phyloP scores from a whole-genome alignment of 2,329 filamentous ascomycete genomes.

The Didymella sp. region DNA sequence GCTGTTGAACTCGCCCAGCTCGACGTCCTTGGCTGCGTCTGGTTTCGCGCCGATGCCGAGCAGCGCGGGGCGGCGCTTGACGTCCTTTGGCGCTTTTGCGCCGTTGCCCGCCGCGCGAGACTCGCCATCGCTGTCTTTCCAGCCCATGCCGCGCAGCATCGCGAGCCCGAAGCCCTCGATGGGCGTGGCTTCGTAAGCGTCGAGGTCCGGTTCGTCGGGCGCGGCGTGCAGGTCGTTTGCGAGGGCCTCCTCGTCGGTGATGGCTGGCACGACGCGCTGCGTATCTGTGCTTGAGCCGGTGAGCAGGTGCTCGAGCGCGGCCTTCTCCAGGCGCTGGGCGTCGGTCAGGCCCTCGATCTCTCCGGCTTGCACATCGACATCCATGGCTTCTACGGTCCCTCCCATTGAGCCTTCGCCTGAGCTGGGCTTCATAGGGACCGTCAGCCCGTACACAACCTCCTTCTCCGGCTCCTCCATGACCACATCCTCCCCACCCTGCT shows the following conservation, averaged over 20 bases:
- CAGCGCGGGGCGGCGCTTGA: slow-evolving; percentile 77
- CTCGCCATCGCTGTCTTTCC: slow-evolving; percentile 74
- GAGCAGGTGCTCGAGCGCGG: slow-evolving; percentile 57
- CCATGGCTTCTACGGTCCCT: slow-evolving; percentile 24
- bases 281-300: slow-evolving; percentile 48
- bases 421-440: slow-evolving; percentile 48
- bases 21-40: slow-evolving; percentile 66
- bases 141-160: slow-evolving; percentile 90
- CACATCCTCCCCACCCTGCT: slow-evolving; percentile 39
- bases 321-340: slow-evolving; percentile 58
- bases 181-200: slow-evolving; percentile 86
- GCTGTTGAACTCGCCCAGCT: slow-evolving; percentile 75
- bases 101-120: slow-evolving; percentile 51
- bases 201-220: slow-evolving; percentile 76
- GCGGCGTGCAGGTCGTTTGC: slow-evolving; percentile 72
- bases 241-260: slow-evolving; percentile 71
- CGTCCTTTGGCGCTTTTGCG: slow-evolving; percentile 63
- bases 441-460: slow-evolving; percentile 61
- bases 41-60: slow-evolving; percentile 90
- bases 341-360: slow-evolving; percentile 34
- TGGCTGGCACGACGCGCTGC: slow-evolving; percentile 49
- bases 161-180: slow-evolving; percentile 95
- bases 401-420: not conserved
- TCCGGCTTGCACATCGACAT: slow-evolving; percentile 31
- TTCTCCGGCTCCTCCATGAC: slow-evolving; percentile 47